Percentiles rank a stretch among this genome's conserved stretches.
Evolutionary conservation across 108 stramenopile genomes (phyloP).

Genomic region (Chaetoceros muelleri): DNA sequence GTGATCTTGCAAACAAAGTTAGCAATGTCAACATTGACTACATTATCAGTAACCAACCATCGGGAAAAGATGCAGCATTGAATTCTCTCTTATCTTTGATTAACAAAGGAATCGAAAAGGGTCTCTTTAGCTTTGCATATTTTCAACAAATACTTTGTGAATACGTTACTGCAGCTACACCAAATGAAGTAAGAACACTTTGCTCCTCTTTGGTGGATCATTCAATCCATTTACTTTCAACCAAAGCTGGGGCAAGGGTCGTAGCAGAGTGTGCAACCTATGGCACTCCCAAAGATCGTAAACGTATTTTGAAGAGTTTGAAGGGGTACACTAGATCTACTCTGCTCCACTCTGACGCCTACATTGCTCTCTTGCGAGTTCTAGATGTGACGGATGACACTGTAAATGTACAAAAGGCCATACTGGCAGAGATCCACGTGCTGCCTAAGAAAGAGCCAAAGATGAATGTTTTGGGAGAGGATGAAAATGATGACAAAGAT

Average conservation of each 20-base stretch:
- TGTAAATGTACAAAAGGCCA: conserved; percentile 83
- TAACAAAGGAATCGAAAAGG: conserved; percentile 77
- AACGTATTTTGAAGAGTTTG: conserved; percentile 81
- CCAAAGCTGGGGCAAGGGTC: conserved; percentile 68
- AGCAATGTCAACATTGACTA: conserved; percentile 23
- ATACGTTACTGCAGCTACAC: conserved; percentile 46
- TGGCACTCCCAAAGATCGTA: conserved; percentile 85
- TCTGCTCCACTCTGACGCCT: conserved; percentile 81
- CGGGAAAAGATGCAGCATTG: conserved; percentile 50
- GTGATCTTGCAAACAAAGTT: conserved; percentile 9
- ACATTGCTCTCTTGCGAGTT: conserved; percentile 76
- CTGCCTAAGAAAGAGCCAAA: conserved; percentile 15
- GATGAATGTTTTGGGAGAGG: conserved; percentile 10
- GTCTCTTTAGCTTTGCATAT: conserved; percentile 67
- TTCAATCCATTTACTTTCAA: conserved; percentile 73
- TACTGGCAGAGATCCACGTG: conserved; percentile 71
- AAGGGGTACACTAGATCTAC: conserved; percentile 83
- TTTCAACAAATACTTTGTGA: conserved; percentile 75
- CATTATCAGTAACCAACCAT: conserved; percentile 39
- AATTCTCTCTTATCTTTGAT: conserved; percentile 40
- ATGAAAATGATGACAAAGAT: conserved; percentile 13
- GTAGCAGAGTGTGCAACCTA: conserved; percentile 80
- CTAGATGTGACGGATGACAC: conserved; percentile 91
- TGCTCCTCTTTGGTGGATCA: conserved; percentile 66
- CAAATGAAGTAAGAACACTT: conserved; percentile 48